Base-by-base conservation (phyloP, 2,329 filamentous ascomycete genomes). In the Alternaria alternata region DNA sequence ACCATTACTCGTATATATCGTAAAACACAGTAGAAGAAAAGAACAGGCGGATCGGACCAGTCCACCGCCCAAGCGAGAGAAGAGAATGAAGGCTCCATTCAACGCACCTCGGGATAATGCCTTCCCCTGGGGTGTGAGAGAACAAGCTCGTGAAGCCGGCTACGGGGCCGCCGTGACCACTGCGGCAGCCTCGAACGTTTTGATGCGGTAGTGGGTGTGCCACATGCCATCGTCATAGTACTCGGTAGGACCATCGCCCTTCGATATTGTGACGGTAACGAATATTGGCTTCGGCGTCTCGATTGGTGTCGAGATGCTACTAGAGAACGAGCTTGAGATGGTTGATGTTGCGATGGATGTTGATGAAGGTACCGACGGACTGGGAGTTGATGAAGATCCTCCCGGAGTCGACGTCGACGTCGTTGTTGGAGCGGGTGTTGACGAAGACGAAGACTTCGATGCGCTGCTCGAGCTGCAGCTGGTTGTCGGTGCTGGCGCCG, bases 211-310 rank as follows among this genome's bases (percentile, higher is more conserved):
- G 22, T 61, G 70, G 6, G 81, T 82, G 60, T 82, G 80, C 80
- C 80, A 82, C 67, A 79, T 65, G n/a, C 81, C 81, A 52, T 80
- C 68, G 57, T 82, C 81, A 57, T 82, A 82, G 70, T 79, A 82
- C 34, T 75, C 65, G 3, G 75, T 78, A 8, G 77, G 69, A 8
- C 57, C 68, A 7, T 64, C 61, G 9, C 66, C 59, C 24, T 67
- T 61, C 3, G 75, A 71, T 14, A 75, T 62, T 2, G 73, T 74
- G 36, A 78, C 64, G 14, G 73, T 75, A 8, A 76, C 62, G 36
- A 76, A 62, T 30, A 70, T 71, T 2, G 74, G 67, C 60, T 66
- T 67, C 7, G 66, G 64, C 6, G 62, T 72, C 46, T 59, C 43
- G 2, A 61, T 59, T 20, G 71, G 54, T 24, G 52, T 63, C 14